Conservation (phyloP, 306 rosid species). For the Acacia melanoxylon region DNA sequence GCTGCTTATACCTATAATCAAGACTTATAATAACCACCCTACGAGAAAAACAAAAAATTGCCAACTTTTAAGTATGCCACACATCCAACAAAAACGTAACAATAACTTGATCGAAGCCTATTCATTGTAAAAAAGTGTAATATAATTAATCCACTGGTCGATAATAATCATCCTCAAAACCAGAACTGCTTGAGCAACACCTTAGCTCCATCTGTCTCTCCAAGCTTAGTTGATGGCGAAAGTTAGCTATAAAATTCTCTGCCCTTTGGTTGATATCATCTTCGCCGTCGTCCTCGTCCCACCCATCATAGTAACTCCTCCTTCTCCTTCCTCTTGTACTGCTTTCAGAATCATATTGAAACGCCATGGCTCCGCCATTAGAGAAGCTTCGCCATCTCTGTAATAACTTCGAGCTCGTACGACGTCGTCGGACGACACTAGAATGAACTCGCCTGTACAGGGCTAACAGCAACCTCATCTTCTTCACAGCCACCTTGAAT, state of each 20-base stretch:
- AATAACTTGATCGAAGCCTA: too few species aligned
- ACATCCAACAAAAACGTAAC: background rate
- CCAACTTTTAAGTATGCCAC: background rate
- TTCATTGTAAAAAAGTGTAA: background rate
- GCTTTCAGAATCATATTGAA: background rate
- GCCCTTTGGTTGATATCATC: slow-evolving; percentile 49
- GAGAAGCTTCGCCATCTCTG: background rate
- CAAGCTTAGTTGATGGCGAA: slow-evolving; percentile 37
- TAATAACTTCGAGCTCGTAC: background rate
- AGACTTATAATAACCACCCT: background rate
- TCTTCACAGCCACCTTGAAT: slow-evolving; percentile 37
- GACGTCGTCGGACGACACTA: background rate
- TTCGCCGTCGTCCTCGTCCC: background rate
- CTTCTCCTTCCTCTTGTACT: slow-evolving; percentile 18
- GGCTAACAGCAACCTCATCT: slow-evolving; percentile 28
- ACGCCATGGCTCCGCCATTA: background rate
- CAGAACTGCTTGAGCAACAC: background rate
- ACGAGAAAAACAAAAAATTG: background rate
- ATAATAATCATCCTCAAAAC: background rate
- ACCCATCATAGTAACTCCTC: background rate
- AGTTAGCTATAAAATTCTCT: slow-evolving; percentile 51
- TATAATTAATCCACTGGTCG: background rate
- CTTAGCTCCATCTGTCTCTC: slow-evolving; percentile 33
- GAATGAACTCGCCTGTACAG: slow-evolving; percentile 10
- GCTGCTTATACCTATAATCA: too few species aligned